Conservation (phyloP, 768 basidiomycete genomes). For the Tricholoma bakamatsutake region DNA sequence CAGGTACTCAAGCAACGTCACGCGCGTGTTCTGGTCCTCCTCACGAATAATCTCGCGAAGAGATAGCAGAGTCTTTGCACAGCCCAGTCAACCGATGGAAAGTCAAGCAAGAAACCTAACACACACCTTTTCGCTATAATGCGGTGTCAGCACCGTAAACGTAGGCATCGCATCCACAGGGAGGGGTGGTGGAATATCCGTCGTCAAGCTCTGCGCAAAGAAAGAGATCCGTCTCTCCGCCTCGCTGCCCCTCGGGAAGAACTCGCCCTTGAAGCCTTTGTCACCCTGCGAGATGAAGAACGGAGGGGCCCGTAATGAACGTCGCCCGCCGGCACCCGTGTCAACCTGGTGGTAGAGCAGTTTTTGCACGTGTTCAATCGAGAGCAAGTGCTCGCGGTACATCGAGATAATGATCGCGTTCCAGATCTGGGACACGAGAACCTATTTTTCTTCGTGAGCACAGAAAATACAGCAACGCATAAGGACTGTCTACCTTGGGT, state of each 20-base stretch:
- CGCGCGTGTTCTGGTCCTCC: slow-evolving; percentile 94
- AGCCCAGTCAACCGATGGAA: background rate
- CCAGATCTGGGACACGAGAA: slow-evolving; percentile 98
- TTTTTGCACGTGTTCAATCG: slow-evolving; percentile 98
- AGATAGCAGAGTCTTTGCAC: slow-evolving; percentile 77
- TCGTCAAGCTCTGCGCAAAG: slow-evolving; percentile 97
- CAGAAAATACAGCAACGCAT: background rate
- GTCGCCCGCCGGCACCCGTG: slow-evolving; percentile 67
- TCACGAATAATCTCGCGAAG: slow-evolving; percentile 98
- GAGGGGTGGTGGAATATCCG: slow-evolving; percentile 86
- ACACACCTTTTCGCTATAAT: slow-evolving; percentile 93
- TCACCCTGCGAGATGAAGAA: slow-evolving; percentile 98
- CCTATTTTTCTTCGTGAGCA: slow-evolving; percentile 37
- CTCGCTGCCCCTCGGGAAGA: slow-evolving; percentile 93
- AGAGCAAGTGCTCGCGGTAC: slow-evolving; percentile 98
- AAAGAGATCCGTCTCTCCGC: slow-evolving; percentile 98
- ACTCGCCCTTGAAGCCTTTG: slow-evolving; percentile 72
- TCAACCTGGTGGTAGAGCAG: slow-evolving; percentile 97
- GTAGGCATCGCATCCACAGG: slow-evolving; percentile 99
- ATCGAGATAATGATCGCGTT: slow-evolving; percentile 99
- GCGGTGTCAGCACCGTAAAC: slow-evolving; percentile 96
- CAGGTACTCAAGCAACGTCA: slow-evolving; percentile 95
- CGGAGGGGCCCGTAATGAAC: slow-evolving; percentile 89
- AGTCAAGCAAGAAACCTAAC: background rate
- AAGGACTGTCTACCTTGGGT: slow-evolving; percentile 79